A percentile compares a stretch with the other conserved stretches of the same genome.
phyloP scores from a whole-genome alignment of 805 yeast species.

The Lachancea waltii region DNA sequence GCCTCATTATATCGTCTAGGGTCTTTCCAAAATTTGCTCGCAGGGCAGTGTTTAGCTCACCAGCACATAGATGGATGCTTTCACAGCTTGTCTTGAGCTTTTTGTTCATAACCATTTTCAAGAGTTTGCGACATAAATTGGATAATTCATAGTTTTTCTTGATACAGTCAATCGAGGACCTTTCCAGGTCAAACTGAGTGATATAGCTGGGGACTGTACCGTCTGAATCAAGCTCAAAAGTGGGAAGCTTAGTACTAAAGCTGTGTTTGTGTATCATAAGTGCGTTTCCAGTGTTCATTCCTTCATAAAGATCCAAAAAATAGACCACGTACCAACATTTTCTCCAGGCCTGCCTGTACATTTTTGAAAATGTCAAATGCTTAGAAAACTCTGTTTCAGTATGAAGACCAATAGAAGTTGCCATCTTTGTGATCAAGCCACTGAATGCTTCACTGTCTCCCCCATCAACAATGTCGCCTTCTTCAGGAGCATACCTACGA shows the following conservation, averaged over 20 bases:
- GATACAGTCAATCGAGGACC: conserved; percentile 33
- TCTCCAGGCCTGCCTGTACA: conserved; percentile 43
- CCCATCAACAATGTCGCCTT: conserved; percentile 49
- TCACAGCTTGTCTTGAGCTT: conserved; percentile 34
- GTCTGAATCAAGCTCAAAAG: conserved; percentile 24
- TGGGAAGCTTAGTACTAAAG: conserved; percentile 50
- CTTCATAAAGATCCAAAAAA: conserved; percentile 40
- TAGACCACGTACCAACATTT: conserved; percentile 53
- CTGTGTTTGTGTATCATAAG: conserved; percentile 34
- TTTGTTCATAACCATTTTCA: conserved; percentile 38
- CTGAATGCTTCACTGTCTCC: conserved; percentile 44
- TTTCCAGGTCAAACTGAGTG: conserved; percentile 38
- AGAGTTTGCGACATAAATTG: conserved; percentile 28
- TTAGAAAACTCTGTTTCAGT: conserved; percentile 43
- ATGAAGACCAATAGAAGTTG: conserved; percentile 49
- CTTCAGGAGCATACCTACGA: conserved; percentile 45
- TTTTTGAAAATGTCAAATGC: conserved; percentile 19
- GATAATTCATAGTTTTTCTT: conserved; percentile 30
- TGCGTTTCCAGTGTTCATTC: conserved; percentile 44
- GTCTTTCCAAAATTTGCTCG: conserved; percentile 30
- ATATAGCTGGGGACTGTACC: conserved; percentile 34
- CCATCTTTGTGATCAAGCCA: conserved; percentile 50
- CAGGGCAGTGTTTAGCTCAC: conserved; percentile 35
- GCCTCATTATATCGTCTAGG: conserved; percentile 24
- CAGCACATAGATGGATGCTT: conserved; percentile 33